Evolutionary conservation across 768 basidiomycete species (phyloP), one percentile per base, ranked within the genome.

Genomic region (Calocybe gangraenosa): DNA sequence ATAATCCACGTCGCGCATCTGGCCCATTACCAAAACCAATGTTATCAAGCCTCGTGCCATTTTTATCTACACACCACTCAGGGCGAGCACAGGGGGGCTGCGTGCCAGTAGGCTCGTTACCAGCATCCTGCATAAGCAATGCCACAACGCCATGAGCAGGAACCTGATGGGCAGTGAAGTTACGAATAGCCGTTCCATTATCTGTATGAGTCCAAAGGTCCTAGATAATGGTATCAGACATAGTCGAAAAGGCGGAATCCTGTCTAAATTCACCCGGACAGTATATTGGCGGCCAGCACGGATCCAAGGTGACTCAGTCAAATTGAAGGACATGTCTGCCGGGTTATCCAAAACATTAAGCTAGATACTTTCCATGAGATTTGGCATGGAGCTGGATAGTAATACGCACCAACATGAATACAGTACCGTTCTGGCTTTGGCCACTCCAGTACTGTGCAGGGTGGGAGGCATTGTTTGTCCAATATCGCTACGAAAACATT

Each of bases 131-230:
- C 40, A 87, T 61, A 36, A 88, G 64, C 14, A 88, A 55, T 19
- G 84, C 85, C 14, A 81, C 77, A 14, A 86, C 83, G 2, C 84
- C 85, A 46, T 87, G 85, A 3, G 81, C 54, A 4, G 84, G 83
- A 7, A 87, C 81, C 15, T 61, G 64, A 13, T 64, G 40, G 3
- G 66, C 72, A 2, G 76, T 78, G 52, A 84, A 70, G 62, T 78
- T 81, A 13, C 84, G 73, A 15, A 80, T 68, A 1, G 76, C 79
- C 0, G 81, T 86, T 3, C 82, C 83, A 54, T 84, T 86, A 53
- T 82, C 65, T 10, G 82, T 84, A 58, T 87, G 85, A 1, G 78
- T 62, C 85, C 85, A 87, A 2, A 87, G 68, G 55, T 87, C 85
- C 84, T 87, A n/a, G 4, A 18, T 3, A 10, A 7, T 15, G 18